Evolutionary conservation across 805 yeast species (phyloP).

Genomic region (Brettanomyces sp.): DNA sequence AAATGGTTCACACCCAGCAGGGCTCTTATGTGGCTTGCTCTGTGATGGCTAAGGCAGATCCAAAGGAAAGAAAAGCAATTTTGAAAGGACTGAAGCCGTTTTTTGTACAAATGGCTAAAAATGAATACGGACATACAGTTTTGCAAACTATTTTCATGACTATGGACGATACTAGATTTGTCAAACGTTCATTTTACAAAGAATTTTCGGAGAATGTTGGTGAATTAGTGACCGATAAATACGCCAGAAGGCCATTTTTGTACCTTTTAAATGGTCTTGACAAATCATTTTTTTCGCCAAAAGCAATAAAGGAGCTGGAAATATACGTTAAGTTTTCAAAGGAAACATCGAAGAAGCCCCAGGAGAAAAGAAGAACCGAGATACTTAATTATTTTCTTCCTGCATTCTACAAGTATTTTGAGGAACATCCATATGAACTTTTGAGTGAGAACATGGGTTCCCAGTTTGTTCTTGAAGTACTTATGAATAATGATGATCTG

Average conservation of each 20-base stretch:
- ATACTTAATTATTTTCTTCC: conserved; percentile 59
- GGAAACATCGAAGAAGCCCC: conserved; percentile 79
- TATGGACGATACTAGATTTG: conserved; percentile 87
- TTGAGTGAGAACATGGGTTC: conserved; percentile 70
- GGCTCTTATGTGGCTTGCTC: conserved; percentile 88
- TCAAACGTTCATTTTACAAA: conserved; percentile 59
- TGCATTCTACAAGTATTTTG: conserved; percentile 45
- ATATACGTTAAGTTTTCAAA: conserved; percentile 52
- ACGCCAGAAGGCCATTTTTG: conserved; percentile 80
- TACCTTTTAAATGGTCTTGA: conserved; percentile 72
- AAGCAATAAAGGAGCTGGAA: conserved; percentile 46
- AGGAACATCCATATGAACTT: conserved; percentile 39
- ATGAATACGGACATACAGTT: conserved; percentile 81
- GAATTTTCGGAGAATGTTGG: conserved; percentile 47
- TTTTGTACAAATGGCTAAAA: conserved; percentile 64
- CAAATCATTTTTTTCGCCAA: conserved; percentile 74
- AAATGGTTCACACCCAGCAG: conserved; percentile 89
- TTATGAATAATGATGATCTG: conserved; percentile 35
- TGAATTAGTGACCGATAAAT: conserved; percentile 57
- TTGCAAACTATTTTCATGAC: conserved; percentile 71
- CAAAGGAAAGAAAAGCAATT: conserved; percentile 83
- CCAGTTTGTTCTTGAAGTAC: conserved; percentile 71
- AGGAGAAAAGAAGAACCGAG: conserved; percentile 65
- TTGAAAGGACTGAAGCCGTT: conserved; percentile 68
- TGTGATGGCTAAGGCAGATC: conserved; percentile 71